phyloP scores from a whole-genome alignment of 75 land plant species.

The Sequoiadendron giganteum region DNA sequence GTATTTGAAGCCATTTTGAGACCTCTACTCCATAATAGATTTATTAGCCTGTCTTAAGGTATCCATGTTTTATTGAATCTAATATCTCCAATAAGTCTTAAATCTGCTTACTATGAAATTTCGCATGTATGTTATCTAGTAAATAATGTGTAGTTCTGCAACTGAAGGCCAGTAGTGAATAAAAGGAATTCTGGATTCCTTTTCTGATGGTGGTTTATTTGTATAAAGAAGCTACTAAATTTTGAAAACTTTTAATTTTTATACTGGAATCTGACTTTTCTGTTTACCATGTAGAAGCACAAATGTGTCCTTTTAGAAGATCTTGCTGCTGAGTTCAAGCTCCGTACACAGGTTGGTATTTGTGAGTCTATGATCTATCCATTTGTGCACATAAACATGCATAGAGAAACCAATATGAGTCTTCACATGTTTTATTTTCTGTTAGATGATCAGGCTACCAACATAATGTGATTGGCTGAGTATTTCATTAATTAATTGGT shows the following conservation, averaged over 20 bases:
- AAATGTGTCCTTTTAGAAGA: conserved; percentile 97
- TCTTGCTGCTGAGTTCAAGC: conserved; percentile 94
- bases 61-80: not conserved
- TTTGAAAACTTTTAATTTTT: not conserved
- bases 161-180: not conserved
- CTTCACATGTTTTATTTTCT: not conserved
- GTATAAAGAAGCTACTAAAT: not conserved
- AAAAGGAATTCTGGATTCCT: not conserved
- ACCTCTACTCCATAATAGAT: not conserved
- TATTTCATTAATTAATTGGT: not conserved
- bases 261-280: not conserved
- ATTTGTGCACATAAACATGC: not conserved
- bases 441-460: not conserved
- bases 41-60: not conserved
- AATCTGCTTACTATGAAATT: not conserved
- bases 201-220: not conserved
- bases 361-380: not conserved
- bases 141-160: not conserved
- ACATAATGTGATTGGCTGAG: not conserved
- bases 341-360: conserved; percentile 80
- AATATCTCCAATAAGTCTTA: not conserved
- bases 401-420: not conserved
- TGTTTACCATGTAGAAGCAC: conserved; percentile 60
- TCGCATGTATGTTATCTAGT: not conserved
- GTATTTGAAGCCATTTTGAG: not conserved